These are phyloP conservation scores for Murraya paniculata DNA, from an alignment of 345 rosid genomes.

Conservation along the genomic window DNA sequence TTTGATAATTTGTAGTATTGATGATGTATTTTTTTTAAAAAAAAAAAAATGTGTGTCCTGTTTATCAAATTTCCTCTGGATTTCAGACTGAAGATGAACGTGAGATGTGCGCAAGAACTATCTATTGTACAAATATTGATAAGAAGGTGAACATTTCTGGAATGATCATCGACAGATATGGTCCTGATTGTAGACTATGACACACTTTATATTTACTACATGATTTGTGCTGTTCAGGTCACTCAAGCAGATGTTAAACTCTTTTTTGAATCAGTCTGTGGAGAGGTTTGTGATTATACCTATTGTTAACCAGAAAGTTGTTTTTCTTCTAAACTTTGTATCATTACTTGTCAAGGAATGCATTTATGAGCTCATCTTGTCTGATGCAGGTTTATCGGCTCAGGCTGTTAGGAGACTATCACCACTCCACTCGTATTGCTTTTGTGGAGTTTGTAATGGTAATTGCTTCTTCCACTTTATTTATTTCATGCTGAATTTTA, in stretches of 20 bases:
- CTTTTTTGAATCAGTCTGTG: slow-evolving; percentile 69
- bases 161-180: background rate
- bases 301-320: slow-evolving; percentile 5
- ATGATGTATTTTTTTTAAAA: background rate
- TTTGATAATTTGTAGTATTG: background rate
- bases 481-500: background rate
- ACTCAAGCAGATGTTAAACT: slow-evolving; percentile 63
- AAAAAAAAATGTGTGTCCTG: background rate
- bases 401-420: slow-evolving; percentile 81
- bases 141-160: slow-evolving; percentile 55
- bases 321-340: background rate
- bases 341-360: background rate
- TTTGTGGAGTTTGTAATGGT: slow-evolving; percentile 82
- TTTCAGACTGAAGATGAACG: slow-evolving; percentile 84
- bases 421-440: slow-evolving; percentile 82
- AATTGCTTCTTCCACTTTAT: slow-evolving; percentile 20
- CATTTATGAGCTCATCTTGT: slow-evolving; percentile 11
- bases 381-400: slow-evolving; percentile 60
- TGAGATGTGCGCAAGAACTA: slow-evolving; percentile 90
- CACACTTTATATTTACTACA: background rate
- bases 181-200: background rate
- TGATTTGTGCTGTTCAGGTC: slow-evolving; percentile 38
- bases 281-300: slow-evolving; percentile 51
- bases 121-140: slow-evolving; percentile 91
- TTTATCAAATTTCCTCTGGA: slow-evolving; percentile 13